These are phyloP conservation scores for Dendrobium huoshanense DNA, from an alignment of 106 monocot genomes.

Conservation along the genomic window DNA sequence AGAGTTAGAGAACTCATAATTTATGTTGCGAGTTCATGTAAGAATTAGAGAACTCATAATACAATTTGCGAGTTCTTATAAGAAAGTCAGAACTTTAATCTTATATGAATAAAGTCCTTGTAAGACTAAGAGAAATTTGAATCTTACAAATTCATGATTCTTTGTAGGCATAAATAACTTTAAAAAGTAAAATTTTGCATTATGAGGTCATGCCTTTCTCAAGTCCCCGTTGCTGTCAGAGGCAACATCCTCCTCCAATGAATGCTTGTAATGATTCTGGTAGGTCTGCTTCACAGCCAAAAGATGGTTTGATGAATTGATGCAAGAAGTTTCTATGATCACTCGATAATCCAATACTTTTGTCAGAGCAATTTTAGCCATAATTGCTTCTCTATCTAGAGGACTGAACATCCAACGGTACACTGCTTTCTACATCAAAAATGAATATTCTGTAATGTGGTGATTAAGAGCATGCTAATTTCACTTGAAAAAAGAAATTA, in stretches of 20 bases:
- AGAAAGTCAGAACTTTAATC: too few relatives aligned
- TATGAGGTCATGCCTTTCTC: conserved; percentile 23
- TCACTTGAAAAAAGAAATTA: not conserved
- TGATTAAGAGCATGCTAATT: too few relatives aligned
- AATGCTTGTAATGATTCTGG: conserved; percentile 40
- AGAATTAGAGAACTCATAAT: too few relatives aligned
- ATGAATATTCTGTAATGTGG: not conserved
- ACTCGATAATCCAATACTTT: conserved; percentile 35
- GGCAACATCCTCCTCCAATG: conserved; percentile 70
- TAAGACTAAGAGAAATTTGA: too few relatives aligned
- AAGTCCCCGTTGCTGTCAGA: conserved; percentile 31
- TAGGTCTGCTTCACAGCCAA: conserved; percentile 53
- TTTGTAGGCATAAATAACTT: not conserved
- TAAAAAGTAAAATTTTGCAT: too few relatives aligned
- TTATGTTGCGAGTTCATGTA: too few relatives aligned
- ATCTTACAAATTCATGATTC: not conserved
- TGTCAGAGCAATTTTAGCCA: conserved; percentile 47
- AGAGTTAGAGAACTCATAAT: too few relatives aligned
- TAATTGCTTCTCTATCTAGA: conserved; percentile 59
- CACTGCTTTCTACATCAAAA: conserved; percentile 55
- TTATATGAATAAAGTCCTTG: too few relatives aligned
- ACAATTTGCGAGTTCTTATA: too few relatives aligned
- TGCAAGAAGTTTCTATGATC: conserved; percentile 50
- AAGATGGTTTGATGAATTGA: conserved; percentile 47
- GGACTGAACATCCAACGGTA: conserved; percentile 86